Evolutionary conservation across 1,284 basidiomycete genomes (phyloP), one percentile per base, ranked within the genome.

Genomic region (Microbotryum intermedium): DNA sequence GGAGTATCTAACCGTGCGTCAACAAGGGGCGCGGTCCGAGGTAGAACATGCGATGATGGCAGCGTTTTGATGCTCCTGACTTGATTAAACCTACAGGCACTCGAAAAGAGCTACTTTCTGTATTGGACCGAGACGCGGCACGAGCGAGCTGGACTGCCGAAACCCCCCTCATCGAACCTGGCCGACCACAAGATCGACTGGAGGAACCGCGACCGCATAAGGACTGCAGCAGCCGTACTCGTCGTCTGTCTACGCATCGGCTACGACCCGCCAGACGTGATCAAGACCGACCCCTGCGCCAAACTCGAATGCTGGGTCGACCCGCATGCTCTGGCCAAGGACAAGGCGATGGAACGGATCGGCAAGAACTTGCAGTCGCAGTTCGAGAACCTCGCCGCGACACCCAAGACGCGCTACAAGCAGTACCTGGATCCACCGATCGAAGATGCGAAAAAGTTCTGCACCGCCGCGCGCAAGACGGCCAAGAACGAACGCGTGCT

Each of bases 261-360:
- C 58, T 91, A 97, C 47, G 94, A 98, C 72, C 94, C 94, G 20
- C 94, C 94, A 60, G 94, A 98, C 72, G 81, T 97, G 53, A 87
- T 97, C 76, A 98, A 97, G 80, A 97, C 95, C 10, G 89, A 88
- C 67, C 95, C 94, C 1, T 97, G 91, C 72, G 92, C 94, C 0
- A 86, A 88, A 55, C 80, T 97, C 55, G 94, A 98, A 76, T 93
- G 91, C 69, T 98, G 94, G 94, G 88, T 97, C 48, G 94, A 98
- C 76, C 94, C 94, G 2, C 86, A 87, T 65, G 79, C 88, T 86
- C 25, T 86, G 86, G 1, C 83, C 3, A 70, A 70, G 58, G 71
- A 87, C 63, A 94, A 94, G 74, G 92, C 47, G 79, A 76, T 78
- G 55, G 77, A 77, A 59, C 76, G 76, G 11, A 78, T 78, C 65